These are phyloP conservation scores for Cordyceps militaris DNA, from an alignment of 2,329 filamentous ascomycete genomes.

Conservation along the genomic window DNA sequence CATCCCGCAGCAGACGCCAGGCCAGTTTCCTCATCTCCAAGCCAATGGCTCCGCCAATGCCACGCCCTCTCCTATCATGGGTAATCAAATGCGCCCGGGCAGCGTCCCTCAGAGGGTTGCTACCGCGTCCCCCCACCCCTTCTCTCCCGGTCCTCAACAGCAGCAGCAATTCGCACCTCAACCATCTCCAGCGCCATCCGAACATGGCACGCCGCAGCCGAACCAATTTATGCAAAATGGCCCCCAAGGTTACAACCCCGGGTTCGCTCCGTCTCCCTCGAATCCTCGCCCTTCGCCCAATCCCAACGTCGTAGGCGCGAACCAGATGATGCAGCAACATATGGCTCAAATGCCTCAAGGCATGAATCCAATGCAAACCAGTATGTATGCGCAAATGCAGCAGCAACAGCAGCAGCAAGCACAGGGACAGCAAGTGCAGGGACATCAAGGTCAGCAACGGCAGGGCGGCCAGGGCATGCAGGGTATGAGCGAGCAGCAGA, in stretches of 20 bases:
- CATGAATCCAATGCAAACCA: conserved; percentile 26
- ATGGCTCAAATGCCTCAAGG: conserved; percentile 37
- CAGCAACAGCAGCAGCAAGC: conserved; percentile 38
- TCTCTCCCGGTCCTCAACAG: conserved; percentile 57
- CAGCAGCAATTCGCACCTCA: conserved; percentile 68
- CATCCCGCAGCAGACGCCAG: conserved; percentile 54
- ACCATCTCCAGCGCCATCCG: conserved; percentile 68
- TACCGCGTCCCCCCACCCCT: conserved; percentile 87
- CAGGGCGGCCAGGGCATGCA: conserved; percentile 18
- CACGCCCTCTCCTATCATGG: conserved; percentile 89
- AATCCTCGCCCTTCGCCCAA: conserved; percentile 49
- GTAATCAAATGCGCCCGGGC: conserved; percentile 66
- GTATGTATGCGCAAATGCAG: conserved; percentile 36
- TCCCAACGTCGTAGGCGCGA: conserved; percentile 42
- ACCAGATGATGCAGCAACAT: conserved; percentile 51
- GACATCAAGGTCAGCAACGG: conserved; percentile 34
- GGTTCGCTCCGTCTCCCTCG: conserved; percentile 50
- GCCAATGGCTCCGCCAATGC: conserved; percentile 74
- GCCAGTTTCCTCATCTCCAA: conserved; percentile 75
- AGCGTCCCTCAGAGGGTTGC: conserved; percentile 73
- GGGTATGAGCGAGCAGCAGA: conserved; percentile 56
- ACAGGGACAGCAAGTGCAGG: conserved; percentile 56
- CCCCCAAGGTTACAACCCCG: conserved; percentile 50
- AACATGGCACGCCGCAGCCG: conserved; percentile 70
- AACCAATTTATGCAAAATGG: conserved; percentile 61